phyloP scores from a whole-genome alignment of 257 asterid genomes.

The Solanum chiquidenum region DNA sequence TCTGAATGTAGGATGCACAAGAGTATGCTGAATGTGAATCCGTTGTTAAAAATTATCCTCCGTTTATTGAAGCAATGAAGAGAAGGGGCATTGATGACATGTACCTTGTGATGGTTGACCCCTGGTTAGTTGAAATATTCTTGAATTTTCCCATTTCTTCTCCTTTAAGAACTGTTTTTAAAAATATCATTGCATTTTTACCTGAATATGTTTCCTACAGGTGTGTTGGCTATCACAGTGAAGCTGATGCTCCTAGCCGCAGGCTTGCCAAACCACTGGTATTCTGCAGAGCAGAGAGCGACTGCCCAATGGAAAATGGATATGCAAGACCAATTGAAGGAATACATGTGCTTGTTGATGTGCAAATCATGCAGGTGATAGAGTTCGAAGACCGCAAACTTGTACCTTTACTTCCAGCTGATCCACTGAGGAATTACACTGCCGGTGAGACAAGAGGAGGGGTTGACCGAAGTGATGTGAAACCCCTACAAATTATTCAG shows the following conservation, averaged over 20 bases:
- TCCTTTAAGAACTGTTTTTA: neutral
- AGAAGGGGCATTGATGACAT: constrained; percentile 97
- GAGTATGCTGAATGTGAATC: constrained; percentile 99
- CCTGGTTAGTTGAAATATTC: constrained; percentile 51
- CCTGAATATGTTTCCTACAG: constrained; percentile 23
- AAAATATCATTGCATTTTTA: neutral
- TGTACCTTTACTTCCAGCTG: constrained; percentile 93
- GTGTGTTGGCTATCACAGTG: constrained; percentile 93
- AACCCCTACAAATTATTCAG: constrained; percentile 75
- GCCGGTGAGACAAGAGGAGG: constrained; percentile 96
- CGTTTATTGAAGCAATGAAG: constrained; percentile 93
- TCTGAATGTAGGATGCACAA: constrained; percentile 63
- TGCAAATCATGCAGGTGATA: constrained; percentile 86
- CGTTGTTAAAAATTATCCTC: constrained; percentile 79
- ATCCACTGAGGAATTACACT: constrained; percentile 88
- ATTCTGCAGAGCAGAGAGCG: constrained; percentile 92
- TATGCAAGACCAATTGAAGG: constrained; percentile 99
- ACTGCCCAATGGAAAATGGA: constrained; percentile 96
- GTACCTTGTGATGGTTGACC: constrained; percentile 99
- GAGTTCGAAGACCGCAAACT: constrained; percentile 94
- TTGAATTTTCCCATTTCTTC: neutral
- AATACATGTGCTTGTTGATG: constrained; percentile 83
- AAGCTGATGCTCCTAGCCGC: constrained; percentile 87
- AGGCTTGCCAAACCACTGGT: constrained; percentile 95
- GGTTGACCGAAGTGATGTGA: constrained; percentile 90